Evolutionary conservation across 1,284 basidiomycete species (phyloP), one percentile per base, ranked within the genome.

Genomic region (Fistulina hepatica): DNA sequence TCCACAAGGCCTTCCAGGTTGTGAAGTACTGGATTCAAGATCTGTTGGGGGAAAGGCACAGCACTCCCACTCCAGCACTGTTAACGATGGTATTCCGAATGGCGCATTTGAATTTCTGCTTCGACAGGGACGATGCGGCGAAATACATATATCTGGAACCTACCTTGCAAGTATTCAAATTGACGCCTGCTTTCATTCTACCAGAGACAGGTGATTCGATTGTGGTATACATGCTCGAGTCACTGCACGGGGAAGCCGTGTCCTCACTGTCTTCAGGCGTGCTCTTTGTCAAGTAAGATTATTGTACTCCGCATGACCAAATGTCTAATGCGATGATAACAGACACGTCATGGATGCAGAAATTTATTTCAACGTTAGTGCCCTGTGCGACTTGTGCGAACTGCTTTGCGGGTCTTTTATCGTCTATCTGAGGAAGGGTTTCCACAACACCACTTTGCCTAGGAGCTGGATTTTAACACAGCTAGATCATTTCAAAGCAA

Each of bases 361-460:
- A 4, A 34, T 67, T 1, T 46, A 42, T 3, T 51, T 72, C 13
- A 56, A 71, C 37, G 50, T 67, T 16, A 61, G 55, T 6, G 53
- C 64, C 2, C 47, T 74, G 1, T 72, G 70, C 38, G 62, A 70
- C 35, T 48, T 65, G 20, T 41, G 70, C 23, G 74, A 76, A 31
- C 49, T 54, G 16, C 45, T 73, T 1, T 57, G 61, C 25, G 55
- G 56, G 2, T 57, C 58, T 5, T 48, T 63, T 9, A 51, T 65
- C 5, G 35, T 73, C 0, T 49, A 47, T 36, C 54, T 52, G 12
- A 39, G 54, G 21, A 43, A 51, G 1, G 45, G 41, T 1, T 50
- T 71, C 0, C 64, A 74, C 36, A 57, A 60, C 9, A 45, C 69
- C 11, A 63, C 63, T 2, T 55, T 76, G 20, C 72, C 71, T 0